Conservation (phyloP, 2,329 filamentous ascomycete species). For the Fusarium aywerte region DNA sequence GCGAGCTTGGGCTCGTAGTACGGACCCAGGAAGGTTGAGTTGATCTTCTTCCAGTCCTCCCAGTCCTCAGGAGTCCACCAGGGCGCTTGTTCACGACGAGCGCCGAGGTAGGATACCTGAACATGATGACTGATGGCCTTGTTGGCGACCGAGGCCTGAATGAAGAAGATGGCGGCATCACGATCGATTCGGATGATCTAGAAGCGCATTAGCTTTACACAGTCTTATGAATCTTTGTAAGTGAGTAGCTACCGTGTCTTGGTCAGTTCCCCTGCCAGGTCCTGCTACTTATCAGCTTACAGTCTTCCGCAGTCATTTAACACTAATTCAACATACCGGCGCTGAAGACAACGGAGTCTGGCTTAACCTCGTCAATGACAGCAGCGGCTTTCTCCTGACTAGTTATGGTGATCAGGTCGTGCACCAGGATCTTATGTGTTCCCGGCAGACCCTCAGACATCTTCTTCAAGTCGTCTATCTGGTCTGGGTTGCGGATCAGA, state of each 20-base stretch:
- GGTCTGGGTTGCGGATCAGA: conserved; percentile 74
- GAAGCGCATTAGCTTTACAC: conserved; percentile 13
- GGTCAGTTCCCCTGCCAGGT: conserved; percentile 51
- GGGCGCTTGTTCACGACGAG: conserved; percentile 58
- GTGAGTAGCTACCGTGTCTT: conserved; percentile 49
- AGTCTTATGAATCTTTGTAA: not conserved
- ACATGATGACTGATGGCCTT: conserved; percentile 64
- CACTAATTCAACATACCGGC: conserved; percentile 53
- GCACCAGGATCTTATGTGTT: conserved; percentile 71
- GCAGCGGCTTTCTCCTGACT: conserved; percentile 63
- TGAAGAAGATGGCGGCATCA: conserved; percentile 42
- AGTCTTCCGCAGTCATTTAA: not conserved
- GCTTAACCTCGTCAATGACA: conserved; percentile 66
- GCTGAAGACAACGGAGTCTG: conserved; percentile 73
- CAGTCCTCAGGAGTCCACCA: conserved; percentile 64
- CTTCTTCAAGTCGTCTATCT: conserved; percentile 69
- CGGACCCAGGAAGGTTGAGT: conserved; percentile 54
- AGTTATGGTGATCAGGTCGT: conserved; percentile 73
- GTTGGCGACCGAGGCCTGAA: conserved; percentile 39
- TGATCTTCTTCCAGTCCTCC: conserved; percentile 52
- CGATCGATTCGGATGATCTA: conserved; percentile 45
- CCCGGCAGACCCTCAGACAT: conserved; percentile 66
- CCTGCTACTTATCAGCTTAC: conserved; percentile 32
- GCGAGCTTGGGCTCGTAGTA: conserved; percentile 67
- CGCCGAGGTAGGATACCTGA: conserved; percentile 67